Base-by-base conservation (phyloP, 192 early-diverging fungal species). In the Spizellomyces sp. region DNA sequence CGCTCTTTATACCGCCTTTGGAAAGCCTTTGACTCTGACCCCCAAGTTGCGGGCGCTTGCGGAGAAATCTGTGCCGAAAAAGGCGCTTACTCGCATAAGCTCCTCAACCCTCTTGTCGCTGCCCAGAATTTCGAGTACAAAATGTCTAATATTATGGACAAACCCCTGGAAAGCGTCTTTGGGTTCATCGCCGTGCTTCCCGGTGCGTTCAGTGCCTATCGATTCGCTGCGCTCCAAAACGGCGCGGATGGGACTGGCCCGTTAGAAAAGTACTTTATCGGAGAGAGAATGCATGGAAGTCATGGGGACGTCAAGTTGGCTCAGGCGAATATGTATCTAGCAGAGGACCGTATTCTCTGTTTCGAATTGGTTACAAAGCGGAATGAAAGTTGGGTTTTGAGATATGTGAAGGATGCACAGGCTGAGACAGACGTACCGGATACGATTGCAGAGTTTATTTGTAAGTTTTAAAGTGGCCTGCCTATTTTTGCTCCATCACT, bases 151-250 rank as follows among this genome's bases (percentile, higher is more conserved):
- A 81, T 77, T 90, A 89, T 41, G 90, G 91, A 92, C 71, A 93
- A 93, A 63, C 90, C 90, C 36, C 78, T 92, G 67, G 90, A 92
- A 73, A 93, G 92, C 12, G 85, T 92, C n/a, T 95, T 95, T 87
- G 96, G 95, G 19, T 95, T 93, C 80, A 96, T 96, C 59, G 91
- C 91, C 86, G 95, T 96, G 47, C 85, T 98, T 8, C 96, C 96
- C 1, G 91, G 93, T 75, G 91, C 91, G 0, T 94, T 94, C 66
- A 90, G 89, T 21, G 93, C 93, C 7, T 94, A 94, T 72, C 86
- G 93, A 5, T 94, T 86, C 59, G 27, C 45, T 12, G 93, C 93
- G 8, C 79, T 94, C 14, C 86, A 86, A 69, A 89, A 90, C 58
- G 74, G 83, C 88, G 42, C 89, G 85, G 75, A 77, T 48, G 79